Percentiles rank a stretch among this genome's conserved stretches.
These are phyloP conservation scores for Rhizoclosmatium globosum DNA, from an alignment of 192 early-diverging fungal genomes.

Conservation along the genomic window DNA sequence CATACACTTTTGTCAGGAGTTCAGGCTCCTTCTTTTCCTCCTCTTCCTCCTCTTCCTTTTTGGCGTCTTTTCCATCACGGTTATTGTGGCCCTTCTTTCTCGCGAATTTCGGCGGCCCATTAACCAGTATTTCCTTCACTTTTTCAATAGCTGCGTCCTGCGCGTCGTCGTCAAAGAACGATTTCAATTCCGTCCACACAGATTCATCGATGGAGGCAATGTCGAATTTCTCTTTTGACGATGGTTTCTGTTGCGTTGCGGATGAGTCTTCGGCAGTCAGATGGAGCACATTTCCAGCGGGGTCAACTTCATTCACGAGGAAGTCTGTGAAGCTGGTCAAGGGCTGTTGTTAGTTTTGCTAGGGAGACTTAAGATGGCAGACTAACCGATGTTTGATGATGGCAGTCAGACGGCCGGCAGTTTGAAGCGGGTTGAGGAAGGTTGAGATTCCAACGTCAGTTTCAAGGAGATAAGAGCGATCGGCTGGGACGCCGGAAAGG, in stretches of 20 bases:
- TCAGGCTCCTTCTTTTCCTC: slow-evolving; percentile 3
- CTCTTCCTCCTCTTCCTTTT: not conserved
- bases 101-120: not conserved
- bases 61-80: not conserved
- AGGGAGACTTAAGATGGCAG: not conserved
- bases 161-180: slow-evolving; percentile 43
- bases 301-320: slow-evolving; percentile 91
- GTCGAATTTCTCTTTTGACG: not conserved
- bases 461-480: slow-evolving; percentile 49
- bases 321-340: slow-evolving; percentile 82
- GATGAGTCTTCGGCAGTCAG: slow-evolving; percentile 54
- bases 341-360: not conserved
- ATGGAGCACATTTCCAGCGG: slow-evolving; percentile 72
- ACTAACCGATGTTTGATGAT: slow-evolving; percentile 69
- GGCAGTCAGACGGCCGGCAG: slow-evolving; percentile 52
- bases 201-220: not conserved
- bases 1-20: slow-evolving; percentile 14
- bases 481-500: slow-evolving; percentile 25
- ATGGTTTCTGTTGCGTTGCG: not conserved
- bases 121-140: slow-evolving; percentile 20
- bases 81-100: not conserved
- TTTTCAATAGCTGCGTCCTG: not conserved
- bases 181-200: slow-evolving; percentile 54
- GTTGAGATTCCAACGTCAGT: slow-evolving; percentile 73
- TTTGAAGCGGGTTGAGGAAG: slow-evolving; percentile 48